These are phyloP conservation scores for Ephemerocybe angulata DNA, from an alignment of 768 basidiomycete genomes.

Conservation along the genomic window DNA sequence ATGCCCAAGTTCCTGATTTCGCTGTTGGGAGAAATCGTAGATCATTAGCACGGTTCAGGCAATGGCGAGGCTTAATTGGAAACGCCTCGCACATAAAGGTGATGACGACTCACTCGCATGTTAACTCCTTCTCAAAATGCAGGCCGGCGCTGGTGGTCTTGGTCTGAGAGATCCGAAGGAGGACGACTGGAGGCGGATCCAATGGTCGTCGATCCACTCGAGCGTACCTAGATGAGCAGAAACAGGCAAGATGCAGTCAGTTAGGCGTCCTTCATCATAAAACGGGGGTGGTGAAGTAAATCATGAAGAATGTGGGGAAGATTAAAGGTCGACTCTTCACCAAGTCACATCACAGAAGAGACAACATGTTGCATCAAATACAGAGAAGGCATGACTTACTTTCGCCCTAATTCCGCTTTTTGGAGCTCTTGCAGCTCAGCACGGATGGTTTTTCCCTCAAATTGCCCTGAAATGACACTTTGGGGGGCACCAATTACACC, in stretches of 20 bases:
- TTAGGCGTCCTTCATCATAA: constrained; percentile 8
- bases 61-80: constrained; percentile 2
- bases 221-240: constrained; percentile 40
- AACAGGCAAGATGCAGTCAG: neutral
- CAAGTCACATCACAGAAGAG: constrained; percentile 4
- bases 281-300: constrained; percentile 5
- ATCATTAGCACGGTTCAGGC: constrained; percentile 6
- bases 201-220: constrained; percentile 63
- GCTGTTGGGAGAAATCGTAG: constrained; percentile 26
- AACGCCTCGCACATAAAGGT: too few relatives aligned
- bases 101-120: constrained; percentile 43
- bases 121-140: constrained; percentile 46
- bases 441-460: constrained; percentile 45
- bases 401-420: constrained; percentile 64
- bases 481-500: constrained; percentile 7
- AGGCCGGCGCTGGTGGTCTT: constrained; percentile 34
- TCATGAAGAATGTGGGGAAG: constrained; percentile 5
- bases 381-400: constrained; percentile 34
- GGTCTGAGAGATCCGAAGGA: constrained; percentile 50
- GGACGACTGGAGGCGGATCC: constrained; percentile 59
- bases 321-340: constrained; percentile 9
- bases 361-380: constrained; percentile 1
- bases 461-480: constrained; percentile 44
- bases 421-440: constrained; percentile 58
- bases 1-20: constrained; percentile 55